These are phyloP conservation scores for Entomortierella chlamydospora DNA, from an alignment of 192 early-diverging fungal genomes.

Conservation along the genomic window DNA sequence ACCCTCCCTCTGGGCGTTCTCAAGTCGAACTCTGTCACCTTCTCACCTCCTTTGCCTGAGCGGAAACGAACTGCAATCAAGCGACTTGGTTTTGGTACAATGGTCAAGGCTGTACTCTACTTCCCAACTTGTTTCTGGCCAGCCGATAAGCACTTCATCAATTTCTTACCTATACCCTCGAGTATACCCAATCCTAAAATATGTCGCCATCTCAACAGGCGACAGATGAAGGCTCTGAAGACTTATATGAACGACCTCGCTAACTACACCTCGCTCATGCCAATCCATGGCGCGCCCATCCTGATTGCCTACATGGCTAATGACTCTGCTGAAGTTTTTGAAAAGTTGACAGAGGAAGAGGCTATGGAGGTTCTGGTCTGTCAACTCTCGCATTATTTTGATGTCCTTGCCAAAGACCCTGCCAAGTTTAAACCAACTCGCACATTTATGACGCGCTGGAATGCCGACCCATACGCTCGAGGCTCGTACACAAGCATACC, in stretches of 20 bases:
- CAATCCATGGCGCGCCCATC: slow-evolving; percentile 36
- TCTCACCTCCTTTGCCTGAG: slow-evolving; percentile 55
- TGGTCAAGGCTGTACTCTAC: slow-evolving; percentile 55
- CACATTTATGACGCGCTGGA: slow-evolving; percentile 56
- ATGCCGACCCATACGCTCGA: slow-evolving; percentile 55
- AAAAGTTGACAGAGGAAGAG: slow-evolving; percentile 40
- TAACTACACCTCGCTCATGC: slow-evolving; percentile 54
- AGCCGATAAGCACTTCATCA: slow-evolving; percentile 46
- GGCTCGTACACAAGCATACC: slow-evolving; percentile 62
- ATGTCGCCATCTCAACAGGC: slow-evolving; percentile 41
- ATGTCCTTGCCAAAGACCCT: slow-evolving; percentile 23
- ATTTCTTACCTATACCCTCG: slow-evolving; percentile 46
- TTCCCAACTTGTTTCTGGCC: slow-evolving; percentile 54
- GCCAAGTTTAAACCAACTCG: slow-evolving; percentile 13
- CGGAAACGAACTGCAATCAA: slow-evolving; percentile 47
- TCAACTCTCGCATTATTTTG: slow-evolving; percentile 44
- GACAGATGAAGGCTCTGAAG: slow-evolving; percentile 39
- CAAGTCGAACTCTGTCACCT: slow-evolving; percentile 41
- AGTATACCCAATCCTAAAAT: slow-evolving; percentile 38
- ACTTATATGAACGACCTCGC: slow-evolving; percentile 47
- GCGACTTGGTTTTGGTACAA: slow-evolving; percentile 57
- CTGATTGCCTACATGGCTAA: slow-evolving; percentile 50
- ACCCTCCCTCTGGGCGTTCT: slow-evolving; percentile 62
- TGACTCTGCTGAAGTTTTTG: slow-evolving; percentile 44
- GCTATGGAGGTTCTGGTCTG: slow-evolving; percentile 43